Evolutionary conservation across 257 asterid genomes (phyloP), one percentile per base, ranked within the genome.

Genomic region (Nicotiana benthamiana): DNA sequence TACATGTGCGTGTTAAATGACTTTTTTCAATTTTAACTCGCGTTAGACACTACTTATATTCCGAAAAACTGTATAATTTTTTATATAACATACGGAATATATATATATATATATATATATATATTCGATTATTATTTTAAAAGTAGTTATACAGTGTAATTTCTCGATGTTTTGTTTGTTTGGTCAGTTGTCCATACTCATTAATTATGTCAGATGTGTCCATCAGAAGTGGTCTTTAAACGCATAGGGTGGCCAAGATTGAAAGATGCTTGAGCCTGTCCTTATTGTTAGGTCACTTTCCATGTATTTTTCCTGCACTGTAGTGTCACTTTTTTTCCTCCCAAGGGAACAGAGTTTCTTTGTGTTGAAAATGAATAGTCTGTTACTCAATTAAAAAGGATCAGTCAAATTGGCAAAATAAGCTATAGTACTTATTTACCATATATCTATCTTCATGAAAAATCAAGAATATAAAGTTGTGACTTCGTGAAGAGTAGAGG

Each of bases 241-340:
- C 80, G 75, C 20, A 76, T 70, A 64, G 76, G 22, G 59, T 79
- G 84, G 82, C 81, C 74, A 66, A 82, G 60, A 52, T 76, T 82
- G 83, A 86, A 86, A 86, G 87, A 80, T 86, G 85, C 86, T 80
- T 62, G 60, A 68, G 79, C 83, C 74, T 75, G 86, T 87, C 83
- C 77, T 66, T 77, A 51, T 70, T 56, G 86, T 80, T 27, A 51
- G 76, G 89, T 87, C 89, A 80, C 83, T 77, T 79, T 87, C 88
- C 46, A 32, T 78, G 57, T 16, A 28, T 43, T 82, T 79, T 27
- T 40, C 61, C 4, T 82, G 22, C 61, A 20, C 83, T 79, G 40
- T 62, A 15, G 53, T 57, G 75, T 61, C 75, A 83, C 83, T 52
- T 77, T 65, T 72, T 64, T 46, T 16, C 76, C 54, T 28, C 64